A percentile compares a stretch with the other conserved stretches of the same genome.
phyloP scores from a whole-genome alignment of 768 basidiomycete genomes.

The Xerocomus brunneocitrinus region DNA sequence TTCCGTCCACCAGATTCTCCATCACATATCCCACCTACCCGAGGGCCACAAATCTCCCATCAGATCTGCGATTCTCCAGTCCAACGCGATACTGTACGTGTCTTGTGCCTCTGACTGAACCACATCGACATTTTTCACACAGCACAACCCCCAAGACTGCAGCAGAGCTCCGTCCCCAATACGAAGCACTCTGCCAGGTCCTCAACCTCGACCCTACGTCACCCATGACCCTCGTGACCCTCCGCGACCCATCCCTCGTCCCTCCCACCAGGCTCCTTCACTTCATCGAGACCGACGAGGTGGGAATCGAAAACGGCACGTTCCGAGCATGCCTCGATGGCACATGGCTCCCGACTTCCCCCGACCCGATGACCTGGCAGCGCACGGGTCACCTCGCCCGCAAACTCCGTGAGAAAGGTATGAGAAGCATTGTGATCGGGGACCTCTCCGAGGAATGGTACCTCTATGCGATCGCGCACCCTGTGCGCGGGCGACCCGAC shows the following conservation, averaged over 20 bases:
- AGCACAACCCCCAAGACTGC: constrained; percentile 59
- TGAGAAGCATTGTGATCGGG: constrained; percentile 60
- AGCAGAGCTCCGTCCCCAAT: constrained; percentile 55
- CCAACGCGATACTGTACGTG: constrained; percentile 67
- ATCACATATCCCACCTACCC: constrained; percentile 62
- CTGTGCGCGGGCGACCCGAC: constrained; percentile 46
- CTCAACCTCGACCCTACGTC: constrained; percentile 52
- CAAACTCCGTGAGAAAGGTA: constrained; percentile 51
- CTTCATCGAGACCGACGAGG: constrained; percentile 52
- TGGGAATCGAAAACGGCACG: constrained; percentile 53
- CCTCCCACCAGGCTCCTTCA: constrained; percentile 49
- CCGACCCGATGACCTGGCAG: constrained; percentile 67
- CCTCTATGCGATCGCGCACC: constrained; percentile 68
- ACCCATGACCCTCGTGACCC: constrained; percentile 43
- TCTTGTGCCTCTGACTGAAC: not conserved
- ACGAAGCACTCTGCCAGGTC: constrained; percentile 54
- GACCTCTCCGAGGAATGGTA: constrained; percentile 76
- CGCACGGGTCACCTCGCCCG: constrained; percentile 54
- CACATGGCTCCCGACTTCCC: constrained; percentile 50
- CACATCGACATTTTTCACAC: constrained; percentile 2
- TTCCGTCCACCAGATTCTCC: constrained; percentile 70
- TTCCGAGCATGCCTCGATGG: constrained; percentile 65
- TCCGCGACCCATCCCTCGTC: constrained; percentile 47
- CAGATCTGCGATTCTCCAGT: constrained; percentile 61
- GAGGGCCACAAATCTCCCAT: constrained; percentile 56